Percentiles rank a stretch among this genome's conserved stretches.
Conservation (phyloP, 169 alveolate species). For the Plasmodium cynomolgi region DNA sequence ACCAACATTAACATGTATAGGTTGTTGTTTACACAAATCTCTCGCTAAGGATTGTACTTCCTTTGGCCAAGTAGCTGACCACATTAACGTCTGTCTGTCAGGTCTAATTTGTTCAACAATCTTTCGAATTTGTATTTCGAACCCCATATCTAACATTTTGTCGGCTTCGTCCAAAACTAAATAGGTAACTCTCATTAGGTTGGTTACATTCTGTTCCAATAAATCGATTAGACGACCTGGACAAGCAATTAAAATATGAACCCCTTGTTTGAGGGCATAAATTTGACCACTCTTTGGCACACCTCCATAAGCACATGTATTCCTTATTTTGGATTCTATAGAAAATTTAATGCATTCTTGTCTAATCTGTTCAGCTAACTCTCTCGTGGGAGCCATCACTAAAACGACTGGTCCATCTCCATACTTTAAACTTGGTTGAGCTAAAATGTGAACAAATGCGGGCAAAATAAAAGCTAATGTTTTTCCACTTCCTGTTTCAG, state of each 20-base stretch:
- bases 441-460: constrained; percentile 94
- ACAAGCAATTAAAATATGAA: constrained; percentile 96
- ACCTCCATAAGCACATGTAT: constrained; percentile 96
- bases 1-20: constrained; percentile 98
- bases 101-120: constrained; percentile 93
- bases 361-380: constrained; percentile 97
- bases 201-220: constrained; percentile 92
- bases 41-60: constrained; percentile 95
- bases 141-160: constrained; percentile 99
- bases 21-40: constrained; percentile 94
- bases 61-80: constrained; percentile 99
- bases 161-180: constrained; percentile 99
- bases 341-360: constrained; percentile 93
- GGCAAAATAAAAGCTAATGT: constrained; percentile 98
- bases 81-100: constrained; percentile 96
- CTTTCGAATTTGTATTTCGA: constrained; percentile 97
- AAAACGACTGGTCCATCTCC: constrained; percentile 99
- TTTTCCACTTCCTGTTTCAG: constrained; percentile 99
- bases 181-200: constrained; percentile 96
- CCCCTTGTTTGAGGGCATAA: constrained; percentile 92
- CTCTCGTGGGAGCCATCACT: constrained; percentile 99
- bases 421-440: constrained; percentile 88
- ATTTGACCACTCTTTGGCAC: constrained; percentile 92
- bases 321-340: constrained; percentile 88
- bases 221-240: constrained; percentile 97